Evolutionary conservation across 73 alveolate genomes (phyloP).

Genomic region (Stentor coeruleus): DNA sequence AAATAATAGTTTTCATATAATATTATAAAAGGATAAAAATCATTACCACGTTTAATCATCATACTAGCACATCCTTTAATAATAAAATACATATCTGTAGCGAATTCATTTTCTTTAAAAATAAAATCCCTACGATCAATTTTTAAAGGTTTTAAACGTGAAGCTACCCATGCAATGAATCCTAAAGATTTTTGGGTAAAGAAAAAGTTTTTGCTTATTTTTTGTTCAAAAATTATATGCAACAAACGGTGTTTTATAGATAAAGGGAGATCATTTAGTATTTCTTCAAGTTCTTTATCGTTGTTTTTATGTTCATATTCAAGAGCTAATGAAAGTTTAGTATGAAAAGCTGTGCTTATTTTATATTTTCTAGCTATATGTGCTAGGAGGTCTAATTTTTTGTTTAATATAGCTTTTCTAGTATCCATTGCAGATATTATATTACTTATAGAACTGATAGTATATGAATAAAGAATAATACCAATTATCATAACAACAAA

Average conservation of each 20-base stretch:
- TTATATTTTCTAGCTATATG: conserved; percentile 29
- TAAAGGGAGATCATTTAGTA: conserved; percentile 56
- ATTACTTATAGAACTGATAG: conserved; percentile 7
- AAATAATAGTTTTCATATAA: conserved; percentile 55
- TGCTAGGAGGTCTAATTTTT: neutral
- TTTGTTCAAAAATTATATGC: conserved; percentile 47
- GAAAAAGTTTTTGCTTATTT: conserved; percentile 42
- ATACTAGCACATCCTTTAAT: conserved; percentile 44
- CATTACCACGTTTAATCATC: too few relatives aligned
- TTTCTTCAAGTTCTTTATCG: conserved; percentile 53
- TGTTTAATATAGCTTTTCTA: conserved; percentile 18
- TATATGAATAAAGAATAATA: conserved; percentile 5
- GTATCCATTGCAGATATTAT: conserved; percentile 47
- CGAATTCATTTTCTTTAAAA: conserved; percentile 65
- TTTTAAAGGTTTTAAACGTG: conserved; percentile 59
- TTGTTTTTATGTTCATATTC: conserved; percentile 32
- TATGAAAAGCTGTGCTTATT: conserved; percentile 25
- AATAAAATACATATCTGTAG: conserved; percentile 57
- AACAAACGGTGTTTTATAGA: conserved; percentile 60
- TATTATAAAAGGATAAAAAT: conserved; percentile 33
- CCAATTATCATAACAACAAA: conserved; percentile 18
- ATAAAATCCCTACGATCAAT: conserved; percentile 44
- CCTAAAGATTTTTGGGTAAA: conserved; percentile 42
- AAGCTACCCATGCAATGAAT: conserved; percentile 70
- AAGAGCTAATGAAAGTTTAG: conserved; percentile 25